Evolutionary conservation across 2,329 filamentous ascomycete species (phyloP).

Genomic region (Alternaria panax): DNA sequence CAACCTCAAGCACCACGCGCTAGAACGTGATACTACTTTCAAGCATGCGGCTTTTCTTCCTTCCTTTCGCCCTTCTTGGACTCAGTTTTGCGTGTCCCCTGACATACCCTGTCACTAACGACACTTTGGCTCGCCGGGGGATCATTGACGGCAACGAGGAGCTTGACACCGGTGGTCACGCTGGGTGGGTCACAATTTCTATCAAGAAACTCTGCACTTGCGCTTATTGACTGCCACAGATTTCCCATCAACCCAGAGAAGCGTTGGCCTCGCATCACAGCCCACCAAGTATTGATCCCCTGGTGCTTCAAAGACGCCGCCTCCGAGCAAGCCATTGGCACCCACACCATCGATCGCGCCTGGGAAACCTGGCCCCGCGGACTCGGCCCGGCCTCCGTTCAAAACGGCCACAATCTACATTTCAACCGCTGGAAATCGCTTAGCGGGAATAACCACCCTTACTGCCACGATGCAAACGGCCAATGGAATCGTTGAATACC

Average conservation of each 20-base stretch:
- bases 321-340: background rate
- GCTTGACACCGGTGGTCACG: background rate
- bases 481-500: background rate
- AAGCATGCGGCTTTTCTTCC: background rate
- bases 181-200: background rate
- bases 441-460: background rate
- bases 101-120: background rate
- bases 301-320: background rate
- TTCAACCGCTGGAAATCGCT: background rate
- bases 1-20: background rate
- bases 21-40: background rate
- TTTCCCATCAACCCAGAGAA: background rate
- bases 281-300: background rate
- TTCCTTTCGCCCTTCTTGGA: background rate
- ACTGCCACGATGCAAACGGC: background rate
- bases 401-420: background rate
- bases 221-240: background rate
- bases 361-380: background rate
- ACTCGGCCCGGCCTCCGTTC: background rate
- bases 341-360: background rate
- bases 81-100: background rate
- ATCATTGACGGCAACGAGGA: background rate
- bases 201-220: background rate
- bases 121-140: background rate
- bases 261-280: background rate